Evolutionary conservation across 257 asterid genomes (phyloP).

Genomic region (Nicotiana obtusifolia): DNA sequence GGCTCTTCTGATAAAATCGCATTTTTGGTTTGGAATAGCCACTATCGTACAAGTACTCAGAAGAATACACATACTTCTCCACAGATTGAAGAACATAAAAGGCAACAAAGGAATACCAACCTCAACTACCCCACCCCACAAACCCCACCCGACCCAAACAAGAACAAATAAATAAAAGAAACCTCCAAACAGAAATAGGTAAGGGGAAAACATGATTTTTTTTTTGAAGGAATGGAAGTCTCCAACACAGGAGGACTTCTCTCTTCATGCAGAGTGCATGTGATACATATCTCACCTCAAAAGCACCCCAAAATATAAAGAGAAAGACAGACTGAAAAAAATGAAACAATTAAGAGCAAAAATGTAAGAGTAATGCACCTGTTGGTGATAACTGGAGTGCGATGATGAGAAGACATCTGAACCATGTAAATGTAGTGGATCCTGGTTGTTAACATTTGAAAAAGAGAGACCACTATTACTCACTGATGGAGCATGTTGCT

Average conservation of each 20-base stretch:
- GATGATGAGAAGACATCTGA: slow-evolving; percentile 85
- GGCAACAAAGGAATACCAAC: not conserved
- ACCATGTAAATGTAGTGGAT: slow-evolving; percentile 63
- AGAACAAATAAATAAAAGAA: not conserved
- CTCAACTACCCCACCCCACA: not conserved
- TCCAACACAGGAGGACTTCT: not conserved
- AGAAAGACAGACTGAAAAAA: not conserved
- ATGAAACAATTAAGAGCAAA: not conserved
- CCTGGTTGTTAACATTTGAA: slow-evolving; percentile 42
- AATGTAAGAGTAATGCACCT: slow-evolving; percentile 39
- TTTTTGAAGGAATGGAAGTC: not conserved
- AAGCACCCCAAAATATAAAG: not conserved
- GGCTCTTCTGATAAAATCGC: not conserved
- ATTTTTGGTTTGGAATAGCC: not conserved
- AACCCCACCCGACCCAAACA: not conserved
- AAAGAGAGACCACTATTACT: slow-evolving; percentile 46
- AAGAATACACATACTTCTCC: not conserved
- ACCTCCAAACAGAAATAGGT: not conserved
- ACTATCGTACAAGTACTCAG: not conserved
- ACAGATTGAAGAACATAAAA: not conserved
- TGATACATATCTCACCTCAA: not conserved
- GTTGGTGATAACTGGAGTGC: slow-evolving; percentile 70
- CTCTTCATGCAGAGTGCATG: not conserved
- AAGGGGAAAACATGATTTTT: not conserved
- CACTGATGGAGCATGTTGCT: slow-evolving; percentile 63